A percentile compares a stretch with the other conserved stretches of the same genome.
These are phyloP conservation scores for Cutaneotrichosporon cavernicola DNA, from an alignment of 1,284 basidiomycete genomes.

Conservation along the genomic window DNA sequence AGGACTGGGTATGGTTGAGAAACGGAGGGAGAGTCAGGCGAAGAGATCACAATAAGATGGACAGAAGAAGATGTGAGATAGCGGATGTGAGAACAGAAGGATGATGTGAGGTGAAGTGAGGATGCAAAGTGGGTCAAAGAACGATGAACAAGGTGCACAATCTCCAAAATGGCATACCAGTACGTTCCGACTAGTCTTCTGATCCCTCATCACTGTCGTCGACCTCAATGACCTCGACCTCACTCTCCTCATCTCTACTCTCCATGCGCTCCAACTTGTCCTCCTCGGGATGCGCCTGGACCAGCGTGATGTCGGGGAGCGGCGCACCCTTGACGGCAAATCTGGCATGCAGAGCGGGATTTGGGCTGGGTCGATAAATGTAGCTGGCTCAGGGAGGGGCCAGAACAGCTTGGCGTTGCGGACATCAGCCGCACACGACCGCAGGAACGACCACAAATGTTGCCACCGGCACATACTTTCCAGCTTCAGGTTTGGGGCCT, in stretches of 20 bases:
- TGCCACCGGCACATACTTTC: not conserved
- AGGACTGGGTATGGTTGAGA: no score
- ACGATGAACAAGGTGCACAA: no score
- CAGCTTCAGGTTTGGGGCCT: not conserved
- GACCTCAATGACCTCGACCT: not conserved
- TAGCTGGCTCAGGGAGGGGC: not conserved
- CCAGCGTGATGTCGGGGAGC: not conserved
- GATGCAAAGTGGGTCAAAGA: no score
- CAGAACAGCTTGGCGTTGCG: conserved; percentile 1
- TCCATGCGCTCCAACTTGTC: not conserved
- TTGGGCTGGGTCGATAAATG: not conserved
- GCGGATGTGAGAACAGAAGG: no score
- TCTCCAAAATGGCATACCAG: no score
- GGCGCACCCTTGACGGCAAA: not conserved
- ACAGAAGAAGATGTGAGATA: no score
- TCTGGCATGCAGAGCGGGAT: no score
- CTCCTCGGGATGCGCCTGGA: not conserved
- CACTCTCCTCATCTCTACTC: not conserved
- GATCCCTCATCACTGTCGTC: not conserved
- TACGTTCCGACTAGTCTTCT: no score
- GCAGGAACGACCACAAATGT: not conserved
- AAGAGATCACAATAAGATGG: no score
- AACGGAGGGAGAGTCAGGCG: no score
- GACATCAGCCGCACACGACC: not conserved
- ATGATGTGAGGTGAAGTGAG: no score